A percentile compares a stretch with the other conserved stretches of the same genome.
Evolutionary conservation across 495 filamentous ascomycete genomes (phyloP).

Genomic region (Lasiosphaeria miniovina): DNA sequence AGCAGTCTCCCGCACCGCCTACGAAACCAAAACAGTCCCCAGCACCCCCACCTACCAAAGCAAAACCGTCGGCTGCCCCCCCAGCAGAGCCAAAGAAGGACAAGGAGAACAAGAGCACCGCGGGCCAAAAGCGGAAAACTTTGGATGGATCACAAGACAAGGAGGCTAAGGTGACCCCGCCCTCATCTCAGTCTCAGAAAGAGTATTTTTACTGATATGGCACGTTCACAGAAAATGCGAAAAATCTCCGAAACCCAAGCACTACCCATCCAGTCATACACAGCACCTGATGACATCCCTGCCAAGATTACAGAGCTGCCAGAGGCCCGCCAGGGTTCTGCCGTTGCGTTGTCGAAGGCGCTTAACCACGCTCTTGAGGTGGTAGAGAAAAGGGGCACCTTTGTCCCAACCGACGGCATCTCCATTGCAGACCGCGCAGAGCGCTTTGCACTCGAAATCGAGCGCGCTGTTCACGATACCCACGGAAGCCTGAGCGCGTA

Average conservation of each 20-base stretch:
- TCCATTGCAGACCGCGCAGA: slow-evolving; percentile 39
- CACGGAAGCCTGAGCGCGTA: slow-evolving; percentile 43
- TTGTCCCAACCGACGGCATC: slow-evolving; percentile 32
- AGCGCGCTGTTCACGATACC: slow-evolving; percentile 54
- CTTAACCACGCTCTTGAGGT: slow-evolving; percentile 37
- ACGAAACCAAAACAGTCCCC: neutral
- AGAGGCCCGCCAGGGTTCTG: slow-evolving; percentile 39
- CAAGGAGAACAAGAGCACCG: slow-evolving; percentile 31
- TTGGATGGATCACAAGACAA: slow-evolving; percentile 44
- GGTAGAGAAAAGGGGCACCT: slow-evolving; percentile 43
- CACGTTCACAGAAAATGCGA: slow-evolving; percentile 43
- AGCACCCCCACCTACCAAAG: neutral
- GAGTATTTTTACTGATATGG: neutral
- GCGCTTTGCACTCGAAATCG: slow-evolving; percentile 62
- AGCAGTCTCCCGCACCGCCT: slow-evolving; percentile 34
- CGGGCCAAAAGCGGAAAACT: slow-evolving; percentile 41
- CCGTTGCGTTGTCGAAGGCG: slow-evolving; percentile 42
- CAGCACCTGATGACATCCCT: slow-evolving; percentile 36
- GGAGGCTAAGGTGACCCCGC: slow-evolving; percentile 29
- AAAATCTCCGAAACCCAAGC: slow-evolving; percentile 48
- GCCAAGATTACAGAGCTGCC: slow-evolving; percentile 41
- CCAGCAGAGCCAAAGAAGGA: slow-evolving; percentile 32
- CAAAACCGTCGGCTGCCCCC: slow-evolving; percentile 19
- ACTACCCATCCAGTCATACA: slow-evolving; percentile 34
- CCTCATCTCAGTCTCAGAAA: neutral